Evolutionary conservation across 2,329 filamentous ascomycete genomes (phyloP).

Genomic region (Didymella keratinophila): DNA sequence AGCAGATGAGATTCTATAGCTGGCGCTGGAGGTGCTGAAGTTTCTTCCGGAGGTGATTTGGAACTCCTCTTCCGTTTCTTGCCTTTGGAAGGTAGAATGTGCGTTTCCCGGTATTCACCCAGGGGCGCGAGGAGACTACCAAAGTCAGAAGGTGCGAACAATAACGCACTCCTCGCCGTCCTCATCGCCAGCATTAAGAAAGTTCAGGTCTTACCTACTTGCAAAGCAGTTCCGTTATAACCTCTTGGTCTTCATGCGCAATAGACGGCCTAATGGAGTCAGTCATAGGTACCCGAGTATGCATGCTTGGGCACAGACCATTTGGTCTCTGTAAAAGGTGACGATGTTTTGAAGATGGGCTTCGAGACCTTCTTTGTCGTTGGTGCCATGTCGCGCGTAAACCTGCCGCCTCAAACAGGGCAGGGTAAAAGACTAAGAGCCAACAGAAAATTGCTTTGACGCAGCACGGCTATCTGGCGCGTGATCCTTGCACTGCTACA

Average conservation of each 20-base stretch:
- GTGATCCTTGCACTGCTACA: neutral
- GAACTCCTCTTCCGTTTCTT: constrained; percentile 61
- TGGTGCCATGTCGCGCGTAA: constrained; percentile 32
- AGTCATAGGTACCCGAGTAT: constrained; percentile 5
- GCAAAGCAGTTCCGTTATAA: constrained; percentile 72
- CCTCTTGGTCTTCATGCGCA: constrained; percentile 65
- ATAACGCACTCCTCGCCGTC: neutral
- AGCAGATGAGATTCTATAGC: constrained; percentile 64
- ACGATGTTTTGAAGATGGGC: constrained; percentile 70
- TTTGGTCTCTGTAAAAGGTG: constrained; percentile 66
- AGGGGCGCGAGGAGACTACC: constrained; percentile 69
- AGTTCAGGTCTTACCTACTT: constrained; percentile 57
- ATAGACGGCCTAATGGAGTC: constrained; percentile 65
- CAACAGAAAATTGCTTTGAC: neutral
- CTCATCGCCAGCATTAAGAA: too few species aligned
- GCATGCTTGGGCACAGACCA: constrained; percentile 59
- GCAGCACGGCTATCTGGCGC: neutral
- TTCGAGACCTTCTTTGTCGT: constrained; percentile 49
- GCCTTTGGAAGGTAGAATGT: constrained; percentile 67
- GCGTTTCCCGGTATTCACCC: constrained; percentile 65
- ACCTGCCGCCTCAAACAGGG: neutral
- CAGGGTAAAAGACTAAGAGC: neutral
- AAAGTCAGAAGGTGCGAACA: constrained; percentile 13
- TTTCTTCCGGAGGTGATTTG: constrained; percentile 14
- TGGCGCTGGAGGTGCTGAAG: constrained; percentile 54